Base-by-base conservation (phyloP, 441 rosid genomes). In the Populus trichocarpa region DNA sequence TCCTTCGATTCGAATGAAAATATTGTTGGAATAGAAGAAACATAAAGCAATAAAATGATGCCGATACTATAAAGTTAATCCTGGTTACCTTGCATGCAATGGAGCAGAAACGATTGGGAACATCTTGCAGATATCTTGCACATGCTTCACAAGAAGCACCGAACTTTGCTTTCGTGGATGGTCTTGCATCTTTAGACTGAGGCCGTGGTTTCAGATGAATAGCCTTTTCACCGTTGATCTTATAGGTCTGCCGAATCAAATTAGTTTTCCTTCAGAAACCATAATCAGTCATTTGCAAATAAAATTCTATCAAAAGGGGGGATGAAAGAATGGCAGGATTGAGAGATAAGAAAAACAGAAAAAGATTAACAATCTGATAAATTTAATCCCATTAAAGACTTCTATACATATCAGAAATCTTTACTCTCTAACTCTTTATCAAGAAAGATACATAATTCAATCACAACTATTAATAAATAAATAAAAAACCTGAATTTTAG, bases 141-240 rank as follows among this genome's bases (percentile, higher is more conserved):
- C 99, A 94, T 38, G 94, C 87, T 22, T 82, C 87, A 79, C 99
- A 96, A 36, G 97, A 78, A 71, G 84, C 91, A 33, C 88, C 95
- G n/a, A 83, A 85, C 80, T 90, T 94, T 13, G 91, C 86, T 82
- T 93, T 92, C 2, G 95, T 89, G 11, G 98, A 91, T 71, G 97
- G 93, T 78, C 88, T 92, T 71, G 94, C 82, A 75, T 93, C 97
- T 84, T 91, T 92, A 14, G 86, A 75, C 80, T 89, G 92, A 57
- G 98, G 98, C 80, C 97, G 77, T 4, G 98, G 90, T 78, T 87
- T 89, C 88, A 96, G 84, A 83, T 92, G 99, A 38, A 96, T 92
- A 8, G 98, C 97, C 76, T 91, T 93, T 78, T 92, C 98, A 13
- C 98, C 99, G 82, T 94, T 94, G 81, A 94, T 89, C 86, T 91